Conservation (phyloP, 805 yeast species). For the Tetrapisispora pingtungensis region DNA sequence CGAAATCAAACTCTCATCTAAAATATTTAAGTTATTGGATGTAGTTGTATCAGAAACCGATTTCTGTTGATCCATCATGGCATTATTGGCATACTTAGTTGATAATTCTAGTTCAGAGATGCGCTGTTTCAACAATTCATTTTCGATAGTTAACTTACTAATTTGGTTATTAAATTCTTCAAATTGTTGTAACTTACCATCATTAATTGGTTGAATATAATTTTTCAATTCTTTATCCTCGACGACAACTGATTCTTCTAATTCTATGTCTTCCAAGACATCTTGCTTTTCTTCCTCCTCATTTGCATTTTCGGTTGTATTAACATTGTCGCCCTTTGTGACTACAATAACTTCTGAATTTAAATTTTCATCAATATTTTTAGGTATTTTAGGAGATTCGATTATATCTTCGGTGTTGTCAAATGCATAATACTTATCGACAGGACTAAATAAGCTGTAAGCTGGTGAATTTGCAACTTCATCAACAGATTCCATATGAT, state of each 20-base stretch:
- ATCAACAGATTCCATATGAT: not conserved
- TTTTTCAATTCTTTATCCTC: not conserved
- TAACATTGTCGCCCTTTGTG: not conserved
- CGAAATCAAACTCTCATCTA: slow-evolving; percentile 6
- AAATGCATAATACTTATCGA: slow-evolving; percentile 4
- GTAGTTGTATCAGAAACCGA: not conserved
- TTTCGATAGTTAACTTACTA: slow-evolving; percentile 22
- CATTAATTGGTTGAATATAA: not conserved
- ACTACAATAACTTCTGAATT: not conserved
- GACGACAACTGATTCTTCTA: not conserved
- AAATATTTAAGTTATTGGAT: not conserved
- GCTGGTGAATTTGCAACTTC: not conserved
- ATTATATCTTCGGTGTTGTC: not conserved
- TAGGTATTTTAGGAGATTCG: not conserved
- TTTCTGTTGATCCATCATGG: not conserved
- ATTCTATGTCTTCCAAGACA: not conserved
- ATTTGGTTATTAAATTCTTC: slow-evolving; percentile 29
- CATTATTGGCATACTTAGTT: not conserved
- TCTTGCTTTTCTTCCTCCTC: not conserved
- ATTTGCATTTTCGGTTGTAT: not conserved
- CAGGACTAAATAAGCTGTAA: slow-evolving; percentile 5
- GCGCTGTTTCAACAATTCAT: slow-evolving; percentile 30
- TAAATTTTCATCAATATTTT: not conserved
- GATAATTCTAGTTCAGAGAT: slow-evolving; percentile 38
- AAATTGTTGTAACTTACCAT: slow-evolving; percentile 9